These are phyloP conservation scores for Diatrype stigma DNA, from an alignment of 2,329 filamentous ascomycete genomes.

Conservation along the genomic window DNA sequence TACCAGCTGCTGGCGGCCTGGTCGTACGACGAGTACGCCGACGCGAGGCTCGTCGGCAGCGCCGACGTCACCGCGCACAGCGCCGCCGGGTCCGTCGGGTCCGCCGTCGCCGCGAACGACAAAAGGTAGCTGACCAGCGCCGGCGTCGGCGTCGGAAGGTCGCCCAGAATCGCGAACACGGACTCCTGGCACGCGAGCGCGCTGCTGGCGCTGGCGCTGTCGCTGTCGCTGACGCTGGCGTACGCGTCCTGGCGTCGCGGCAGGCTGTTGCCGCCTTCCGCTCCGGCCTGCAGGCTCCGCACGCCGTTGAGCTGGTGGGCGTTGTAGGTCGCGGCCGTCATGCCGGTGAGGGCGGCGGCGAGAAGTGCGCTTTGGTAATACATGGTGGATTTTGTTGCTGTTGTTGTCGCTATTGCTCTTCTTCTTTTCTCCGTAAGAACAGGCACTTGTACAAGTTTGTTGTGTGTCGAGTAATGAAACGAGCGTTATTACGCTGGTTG, in stretches of 20 bases:
- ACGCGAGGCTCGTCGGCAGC: constrained; percentile 11
- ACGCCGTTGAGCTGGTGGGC: constrained; percentile 11
- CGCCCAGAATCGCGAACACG: constrained; percentile 4
- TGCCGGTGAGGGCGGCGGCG: constrained; percentile 16
- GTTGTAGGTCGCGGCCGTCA: constrained; percentile 11
- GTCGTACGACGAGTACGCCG: constrained; percentile 15
- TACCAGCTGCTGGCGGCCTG: constrained; percentile 15
- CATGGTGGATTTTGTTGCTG: constrained; percentile 8
- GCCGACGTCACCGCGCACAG: constrained; percentile 8
- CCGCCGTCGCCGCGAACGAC: constrained; percentile 6
- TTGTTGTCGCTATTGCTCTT: neutral
- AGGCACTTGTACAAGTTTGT: neutral
- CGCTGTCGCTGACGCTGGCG: no score
- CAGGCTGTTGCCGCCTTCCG: constrained; percentile 5
- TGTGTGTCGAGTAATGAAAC: no score
- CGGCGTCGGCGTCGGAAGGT: constrained; percentile 2
- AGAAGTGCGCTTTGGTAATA: constrained; percentile 8
- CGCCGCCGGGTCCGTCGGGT: constrained; percentile 5
- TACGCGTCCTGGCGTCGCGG: constrained; percentile 3
- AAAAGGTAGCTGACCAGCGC: constrained; percentile 8
- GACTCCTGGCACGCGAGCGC: constrained; percentile 4
- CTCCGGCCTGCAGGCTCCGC: constrained; percentile 11
- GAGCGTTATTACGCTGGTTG: no score
- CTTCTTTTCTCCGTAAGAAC: no score
- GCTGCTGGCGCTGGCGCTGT: neutral